Evolutionary conservation across 192 early-diverging fungal genomes (phyloP), one percentile per base, ranked within the genome.

Genomic region (Cetraspora pellucida): DNA sequence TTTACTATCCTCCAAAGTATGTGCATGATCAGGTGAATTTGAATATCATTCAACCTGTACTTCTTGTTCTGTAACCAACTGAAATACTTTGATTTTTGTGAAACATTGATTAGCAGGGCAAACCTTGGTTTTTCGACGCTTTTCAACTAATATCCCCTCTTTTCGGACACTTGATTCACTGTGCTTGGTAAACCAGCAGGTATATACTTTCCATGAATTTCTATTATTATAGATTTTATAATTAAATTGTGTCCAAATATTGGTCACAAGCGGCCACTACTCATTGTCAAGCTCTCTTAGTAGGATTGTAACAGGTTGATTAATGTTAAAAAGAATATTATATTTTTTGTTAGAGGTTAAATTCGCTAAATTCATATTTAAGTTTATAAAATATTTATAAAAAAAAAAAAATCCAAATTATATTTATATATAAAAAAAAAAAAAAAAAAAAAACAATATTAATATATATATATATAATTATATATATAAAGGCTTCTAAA

Each of bases 211-310:
- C 28, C 71, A 72, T 43, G 30, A 72, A 57, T 72, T 16, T 44
- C 52, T 16, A 58, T 72, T 72, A 28, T 21, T 5, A 21, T 43
- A 28, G 55, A 58, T 72, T 6, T 14, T 58, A 19, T 50, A 72
- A 58, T 58, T 57, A 30, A 23, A 72, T 57, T 72, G 71, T 30
- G 66, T 45, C 67, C 77, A 77, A 47, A 71, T 21, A 52, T 77
- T 77, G 17, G 77, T 45, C 17, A 77, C 59, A 11, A 77, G 47
- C 1, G 77, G 77, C 54, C 64, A 77, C 77, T 67, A 77, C 45
- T 59, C 46, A 16, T 77, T 61, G 19, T 77, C 52, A 57, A 77
- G 68, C 63, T 77, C 75, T 58, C 68, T 43, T 17, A 31, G 28
- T n/a, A 47, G 30, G 19, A 47, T 43, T 25, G 70, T 52, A 25